A percentile compares a stretch with the other conserved stretches of the same genome.
Conservation (phyloP, 2,329 filamentous ascomycete species). For the Graphilbum ipis-grandicollis region DNA sequence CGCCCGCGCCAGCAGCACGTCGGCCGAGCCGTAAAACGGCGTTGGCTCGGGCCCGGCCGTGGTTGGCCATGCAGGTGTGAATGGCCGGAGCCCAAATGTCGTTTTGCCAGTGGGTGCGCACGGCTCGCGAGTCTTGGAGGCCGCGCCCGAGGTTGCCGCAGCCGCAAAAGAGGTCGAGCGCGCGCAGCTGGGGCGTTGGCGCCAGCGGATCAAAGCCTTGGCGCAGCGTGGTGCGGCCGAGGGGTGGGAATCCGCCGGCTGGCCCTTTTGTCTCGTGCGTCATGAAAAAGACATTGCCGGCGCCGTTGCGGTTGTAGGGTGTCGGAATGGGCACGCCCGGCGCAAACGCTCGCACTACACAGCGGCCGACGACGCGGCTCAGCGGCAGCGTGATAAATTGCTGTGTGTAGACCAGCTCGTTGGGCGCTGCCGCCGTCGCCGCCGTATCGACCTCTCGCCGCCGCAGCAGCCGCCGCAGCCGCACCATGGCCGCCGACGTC, state of each 20-base stretch:
- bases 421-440: slow-evolving; percentile 20
- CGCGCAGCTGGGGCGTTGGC: slow-evolving; percentile 26
- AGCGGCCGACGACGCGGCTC: slow-evolving; percentile 32
- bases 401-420: slow-evolving; percentile 42
- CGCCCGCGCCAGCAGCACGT: slow-evolving; percentile 42
- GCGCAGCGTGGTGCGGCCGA: slow-evolving; percentile 15
- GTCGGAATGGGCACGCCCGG: slow-evolving; percentile 27
- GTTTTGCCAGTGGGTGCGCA: slow-evolving; percentile 49
- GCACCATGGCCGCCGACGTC: slow-evolving; percentile 13
- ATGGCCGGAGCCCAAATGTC: slow-evolving; percentile 48
- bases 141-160: slow-evolving; percentile 64
- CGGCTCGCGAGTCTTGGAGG: slow-evolving; percentile 51
- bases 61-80: slow-evolving; percentile 58
- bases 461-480: slow-evolving; percentile 35
- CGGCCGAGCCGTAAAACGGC: slow-evolving; percentile 55
- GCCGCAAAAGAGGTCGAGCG: slow-evolving; percentile 61
- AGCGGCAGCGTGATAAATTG: slow-evolving; percentile 19
- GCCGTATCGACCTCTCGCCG: slow-evolving; percentile 21
- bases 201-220: slow-evolving; percentile 36
- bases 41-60: slow-evolving; percentile 15
- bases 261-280: too few relatives aligned
- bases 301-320: slow-evolving; percentile 49
- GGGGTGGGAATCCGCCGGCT: slow-evolving; percentile 1
- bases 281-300: slow-evolving; percentile 50
- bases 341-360: slow-evolving; percentile 39